phyloP scores from a whole-genome alignment of 176 grass and related monocot genomes.

The Musa itinerans region DNA sequence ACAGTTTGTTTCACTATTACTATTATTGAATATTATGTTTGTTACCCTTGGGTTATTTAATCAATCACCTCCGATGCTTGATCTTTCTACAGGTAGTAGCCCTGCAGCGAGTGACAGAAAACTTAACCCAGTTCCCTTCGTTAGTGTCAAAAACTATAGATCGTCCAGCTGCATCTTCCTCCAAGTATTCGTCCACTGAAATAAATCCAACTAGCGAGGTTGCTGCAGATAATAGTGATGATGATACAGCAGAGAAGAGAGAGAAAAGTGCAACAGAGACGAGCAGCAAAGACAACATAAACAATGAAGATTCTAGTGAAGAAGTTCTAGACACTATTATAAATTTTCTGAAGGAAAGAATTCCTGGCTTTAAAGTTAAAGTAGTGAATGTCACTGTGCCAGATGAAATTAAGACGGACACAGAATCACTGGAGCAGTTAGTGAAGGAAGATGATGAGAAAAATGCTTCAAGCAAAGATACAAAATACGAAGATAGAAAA shows the following conservation, averaged over 20 bases:
- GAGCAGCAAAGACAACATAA: slow-evolving; percentile 31
- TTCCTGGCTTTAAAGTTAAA: slow-evolving; percentile 74
- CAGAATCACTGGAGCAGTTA: slow-evolving; percentile 35
- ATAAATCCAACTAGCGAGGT: slow-evolving; percentile 23
- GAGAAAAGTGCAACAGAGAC: slow-evolving; percentile 22
- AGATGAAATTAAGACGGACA: slow-evolving; percentile 46
- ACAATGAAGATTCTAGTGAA: slow-evolving; percentile 40
- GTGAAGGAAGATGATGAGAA: slow-evolving; percentile 55
- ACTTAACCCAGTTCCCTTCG: slow-evolving; percentile 25
- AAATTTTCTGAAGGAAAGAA: slow-evolving; percentile 66
- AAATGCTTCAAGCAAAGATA: slow-evolving; percentile 31
- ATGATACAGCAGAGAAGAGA: slow-evolving; percentile 23
- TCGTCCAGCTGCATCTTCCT: slow-evolving; percentile 25
- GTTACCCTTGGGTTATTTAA: too few relatives aligned
- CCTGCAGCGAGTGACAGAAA: slow-evolving; percentile 53
- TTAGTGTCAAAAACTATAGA: slow-evolving; percentile 26
- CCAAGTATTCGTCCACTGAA: slow-evolving; percentile 17
- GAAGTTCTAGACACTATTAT: slow-evolving; percentile 53
- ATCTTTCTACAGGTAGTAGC: slow-evolving; percentile 53
- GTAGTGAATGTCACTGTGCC: slow-evolving; percentile 44
- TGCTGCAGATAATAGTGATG: slow-evolving; percentile 22
- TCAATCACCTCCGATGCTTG: too few relatives aligned
- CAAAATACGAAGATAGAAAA: slow-evolving; percentile 11
- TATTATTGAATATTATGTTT: too few relatives aligned
- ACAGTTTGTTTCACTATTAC: too few relatives aligned